Evolutionary conservation across 1,139 yeast genomes (phyloP).

Genomic region (Suhomyces wounanorum): DNA sequence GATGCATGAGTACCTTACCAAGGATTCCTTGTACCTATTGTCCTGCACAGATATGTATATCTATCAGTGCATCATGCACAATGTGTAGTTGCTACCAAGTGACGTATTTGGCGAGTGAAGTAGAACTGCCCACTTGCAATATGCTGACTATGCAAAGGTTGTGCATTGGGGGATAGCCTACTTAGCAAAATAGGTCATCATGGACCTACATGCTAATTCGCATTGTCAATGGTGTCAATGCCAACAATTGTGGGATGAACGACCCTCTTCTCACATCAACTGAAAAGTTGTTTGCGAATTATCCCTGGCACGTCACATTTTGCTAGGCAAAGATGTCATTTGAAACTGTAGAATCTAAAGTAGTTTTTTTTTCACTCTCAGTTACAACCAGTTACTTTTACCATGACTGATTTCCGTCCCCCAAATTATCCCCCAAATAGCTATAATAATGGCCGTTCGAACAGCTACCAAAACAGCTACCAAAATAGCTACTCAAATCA

Average conservation of each 20-base stretch:
- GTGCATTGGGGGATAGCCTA: no score
- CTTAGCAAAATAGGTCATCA: no score
- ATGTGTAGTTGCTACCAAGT: neutral
- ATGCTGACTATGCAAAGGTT: no score
- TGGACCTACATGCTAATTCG: no score
- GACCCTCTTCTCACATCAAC: neutral
- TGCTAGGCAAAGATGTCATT: neutral
- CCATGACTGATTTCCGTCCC: conserved; percentile 9
- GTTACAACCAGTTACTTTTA: neutral
- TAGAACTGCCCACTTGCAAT: no score
- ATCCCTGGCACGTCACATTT: neutral
- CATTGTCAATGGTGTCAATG: neutral
- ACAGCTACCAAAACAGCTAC: neutral
- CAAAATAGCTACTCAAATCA: neutral
- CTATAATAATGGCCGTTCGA: neutral
- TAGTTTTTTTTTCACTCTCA: neutral
- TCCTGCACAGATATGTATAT: neutral
- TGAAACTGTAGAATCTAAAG: neutral
- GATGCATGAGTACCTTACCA: neutral
- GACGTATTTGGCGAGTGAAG: neutral
- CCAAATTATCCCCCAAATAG: conserved; percentile 10
- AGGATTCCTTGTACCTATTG: neutral
- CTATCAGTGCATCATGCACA: neutral
- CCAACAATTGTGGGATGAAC: no score
- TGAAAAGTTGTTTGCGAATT: neutral